Base-by-base conservation (phyloP, 805 yeast genomes). In the Lachancea sp. region DNA sequence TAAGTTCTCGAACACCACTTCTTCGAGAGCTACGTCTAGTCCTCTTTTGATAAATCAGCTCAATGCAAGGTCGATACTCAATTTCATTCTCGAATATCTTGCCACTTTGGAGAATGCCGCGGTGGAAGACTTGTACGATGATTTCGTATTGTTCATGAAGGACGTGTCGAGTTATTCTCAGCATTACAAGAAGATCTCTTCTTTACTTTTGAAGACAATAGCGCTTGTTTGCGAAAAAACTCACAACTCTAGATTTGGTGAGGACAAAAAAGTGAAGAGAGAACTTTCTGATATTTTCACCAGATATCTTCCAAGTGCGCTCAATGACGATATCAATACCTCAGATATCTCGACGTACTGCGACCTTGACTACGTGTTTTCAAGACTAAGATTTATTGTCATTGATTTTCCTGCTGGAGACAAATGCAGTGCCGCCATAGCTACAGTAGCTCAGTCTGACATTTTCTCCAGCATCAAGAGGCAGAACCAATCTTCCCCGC, bases 91-190 rank as follows among this genome's bases (percentile, higher is more conserved):
- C 7, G 68, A 66, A 0, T 93, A 91, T 59, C 66, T 82, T 18
- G 66, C 66, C 4, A 74, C 89, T 0, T 66, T 90, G 33, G 95
- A 85, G 51, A 74, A 74, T 49, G 95, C 88, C 54, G 79, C 86
- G 0, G 68, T 88, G 40, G 89, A 84, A 48, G 98, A 91, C 47
- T 74, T 89, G 16, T 91, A 89, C 81, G 61, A 62, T 9, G 75
- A 73, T 18, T 67, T 82, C 29, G 66, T 77, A 20, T 59, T 61
- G 2, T 89, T 85, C 51, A 68, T 86, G 52, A 81, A 73, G 50
- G 88, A 81, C 3, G 74, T 79, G 0, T 52, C 72, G 26, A 61
- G 74, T 2, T 76, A 78, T 51, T 62, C 73, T 15, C 54, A 67
- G 5, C 54, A 66, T 3, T 85, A 77, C 59, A 73, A 71, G 44